A percentile compares a stretch with the other conserved stretches of the same genome.
Conservation (phyloP, 768 basidiomycete species). For the Suillus variegatus region DNA sequence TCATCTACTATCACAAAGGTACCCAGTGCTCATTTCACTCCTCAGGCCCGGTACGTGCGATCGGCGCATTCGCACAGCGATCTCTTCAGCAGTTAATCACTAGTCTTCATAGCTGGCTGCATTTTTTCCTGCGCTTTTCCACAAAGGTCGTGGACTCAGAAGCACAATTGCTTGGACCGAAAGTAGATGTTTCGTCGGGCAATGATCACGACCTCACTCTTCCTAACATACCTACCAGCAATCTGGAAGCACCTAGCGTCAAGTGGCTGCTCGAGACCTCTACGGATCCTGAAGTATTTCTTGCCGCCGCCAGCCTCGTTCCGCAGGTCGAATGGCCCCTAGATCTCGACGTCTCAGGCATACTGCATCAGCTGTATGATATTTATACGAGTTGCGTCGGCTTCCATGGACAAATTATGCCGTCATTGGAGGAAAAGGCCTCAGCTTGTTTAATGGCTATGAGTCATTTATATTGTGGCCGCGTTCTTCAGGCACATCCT, state of each 20-base stretch:
- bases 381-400: background rate
- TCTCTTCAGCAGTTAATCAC: background rate
- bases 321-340: background rate
- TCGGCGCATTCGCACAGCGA: background rate
- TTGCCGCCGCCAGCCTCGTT: background rate
- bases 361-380: background rate
- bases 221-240: background rate
- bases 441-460: background rate
- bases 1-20: background rate
- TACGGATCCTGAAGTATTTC: background rate
- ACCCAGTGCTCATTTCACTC: background rate
- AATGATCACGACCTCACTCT: background rate
- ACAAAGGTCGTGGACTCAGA: background rate
- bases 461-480: background rate
- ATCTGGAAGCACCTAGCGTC: constrained; percentile 7
- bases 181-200: too few species aligned
- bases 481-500: background rate
- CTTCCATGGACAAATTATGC: background rate
- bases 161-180: background rate
- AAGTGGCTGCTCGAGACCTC: constrained; percentile 4
- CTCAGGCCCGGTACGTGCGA: background rate
- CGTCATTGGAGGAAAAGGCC: background rate
- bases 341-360: background rate
- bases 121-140: background rate
- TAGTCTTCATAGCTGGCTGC: background rate